Base-by-base conservation (phyloP, 2,329 filamentous ascomycete genomes). In the Chaetomium olivaceum region DNA sequence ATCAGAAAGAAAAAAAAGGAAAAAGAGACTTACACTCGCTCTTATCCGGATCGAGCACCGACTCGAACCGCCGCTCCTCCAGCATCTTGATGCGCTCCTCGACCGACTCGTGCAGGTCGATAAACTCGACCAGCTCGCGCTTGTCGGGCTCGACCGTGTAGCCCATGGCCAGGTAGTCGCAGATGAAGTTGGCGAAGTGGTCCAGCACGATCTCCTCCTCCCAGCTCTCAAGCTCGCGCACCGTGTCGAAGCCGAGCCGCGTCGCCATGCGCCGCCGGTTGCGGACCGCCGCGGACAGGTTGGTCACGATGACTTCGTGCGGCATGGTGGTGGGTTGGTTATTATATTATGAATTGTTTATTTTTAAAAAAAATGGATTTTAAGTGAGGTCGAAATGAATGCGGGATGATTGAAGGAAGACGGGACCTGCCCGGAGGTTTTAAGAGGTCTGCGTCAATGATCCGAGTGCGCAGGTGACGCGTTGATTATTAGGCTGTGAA, bases 181-280 rank as follows among this genome's bases (percentile, higher is more conserved):
- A 65, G 27, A 68, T 58, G 31, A 68, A 68, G 52, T 61, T 63
- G 25, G 63, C 60, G 19, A 68, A 63, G 36, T 68, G 66, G 66
- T 66, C 63, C 9, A 63, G 11, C 6, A 63, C 66, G 29, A 65
- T 48, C 19, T 60, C 60, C 9, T 65, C 61, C 43, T 68, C 66
- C 66, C 66, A 68, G 12, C n/a, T 8, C 19, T 60, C 54, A 33
- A 68, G 64, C 2, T 36, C 60, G 14, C 21, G 21, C 16, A 56
- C 46, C 12, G 63, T 39, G 2, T 25, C 6, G 46, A 68, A 68
- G n/a, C 66, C 66, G 1, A 68, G 66, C 4, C 54, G 63, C 16
- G 33, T 27, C 25, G 66, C 57, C 46, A 61, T 68, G 27, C 52
- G 55, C 1, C 50, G 55, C 25, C 65, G 36, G 7, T 29, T 9